Base-by-base conservation (phyloP, 2,329 filamentous ascomycete species). In the Arthrobotrys iridis region DNA sequence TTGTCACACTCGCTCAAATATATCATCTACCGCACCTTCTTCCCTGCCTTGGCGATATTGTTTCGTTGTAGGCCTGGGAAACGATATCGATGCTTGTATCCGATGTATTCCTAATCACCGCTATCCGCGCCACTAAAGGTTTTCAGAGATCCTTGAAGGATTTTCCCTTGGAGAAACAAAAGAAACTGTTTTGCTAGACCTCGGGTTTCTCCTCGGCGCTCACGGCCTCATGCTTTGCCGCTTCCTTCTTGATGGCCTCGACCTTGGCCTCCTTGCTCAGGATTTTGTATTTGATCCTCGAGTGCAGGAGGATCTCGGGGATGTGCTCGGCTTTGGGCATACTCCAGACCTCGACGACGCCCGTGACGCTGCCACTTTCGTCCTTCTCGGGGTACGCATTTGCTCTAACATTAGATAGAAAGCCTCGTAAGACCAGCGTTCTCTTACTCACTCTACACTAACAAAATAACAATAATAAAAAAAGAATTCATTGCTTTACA, bases 311-410 rank as follows among this genome's bases (percentile, higher is more conserved):
- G 13, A 74, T 63, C 28, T 30, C 24, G 13, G 60, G 68, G 18
- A 74, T 52, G 22, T 65, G 26, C n/a, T 72, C 67, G 6, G 48
- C 26, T 4, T 66, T 66, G 20, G 68, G 68, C 68, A 74, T 50
- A 26, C 45, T 48, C 62, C 62, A 66, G 5, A 66, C 60, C 37
- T 74, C 68, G 6, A 74, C 37, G 24, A 74, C 41, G 4, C 60
- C 68, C 0, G 45, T 41, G 2, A 55, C 35, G 4, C 41, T 63
- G 10, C 68, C 68, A 15, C 20, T 40, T n/a, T 28, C 24, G 10
- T 74, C 68, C 15, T 28, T 50, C 5, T 66, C 52, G 1, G 62
- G 50, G 33, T 74, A 74, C n/a, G 60, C 68, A 37, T 66, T 40
- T 18, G 60, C 68, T 13, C 60, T 74, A 48, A n/a, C 8, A 33